Evolutionary conservation across 805 yeast genomes (phyloP).

Genomic region (Sugiyamaella mastotermitis): DNA sequence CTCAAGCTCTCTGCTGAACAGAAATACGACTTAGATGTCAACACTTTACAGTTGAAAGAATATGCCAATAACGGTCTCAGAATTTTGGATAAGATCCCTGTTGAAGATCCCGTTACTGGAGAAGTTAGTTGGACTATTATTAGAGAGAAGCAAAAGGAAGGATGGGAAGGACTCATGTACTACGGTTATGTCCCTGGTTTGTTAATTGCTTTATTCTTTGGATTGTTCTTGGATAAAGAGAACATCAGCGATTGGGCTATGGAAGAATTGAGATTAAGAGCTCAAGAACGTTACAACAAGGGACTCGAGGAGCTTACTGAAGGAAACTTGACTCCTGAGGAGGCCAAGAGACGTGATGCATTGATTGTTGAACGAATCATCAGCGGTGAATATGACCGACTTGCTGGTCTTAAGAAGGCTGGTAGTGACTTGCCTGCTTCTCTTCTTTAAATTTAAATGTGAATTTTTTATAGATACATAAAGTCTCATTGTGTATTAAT

Average conservation of each 20-base stretch:
- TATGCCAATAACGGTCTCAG: conserved; percentile 50
- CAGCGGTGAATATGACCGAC: conserved; percentile 74
- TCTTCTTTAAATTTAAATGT: conserved; percentile 24
- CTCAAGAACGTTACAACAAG: conserved; percentile 56
- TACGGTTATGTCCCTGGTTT: conserved; percentile 68
- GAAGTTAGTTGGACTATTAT: conserved; percentile 73
- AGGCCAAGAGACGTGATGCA: conserved; percentile 63
- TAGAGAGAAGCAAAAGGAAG: conserved; percentile 70
- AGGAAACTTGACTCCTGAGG: conserved; percentile 43
- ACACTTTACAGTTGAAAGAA: conserved; percentile 53
- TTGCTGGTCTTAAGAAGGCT: conserved; percentile 33
- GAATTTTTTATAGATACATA: too few species aligned
- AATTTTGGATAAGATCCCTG: conserved; percentile 79
- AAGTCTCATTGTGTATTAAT: too few species aligned
- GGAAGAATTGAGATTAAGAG: conserved; percentile 72
- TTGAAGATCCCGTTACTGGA: conserved; percentile 71
- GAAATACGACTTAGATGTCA: conserved; percentile 49
- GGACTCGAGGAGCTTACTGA: conserved; percentile 40
- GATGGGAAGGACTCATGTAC: conserved; percentile 77
- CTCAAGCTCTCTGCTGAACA: conserved; percentile 47
- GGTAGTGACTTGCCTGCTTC: conserved; percentile 30
- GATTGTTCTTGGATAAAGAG: conserved; percentile 46
- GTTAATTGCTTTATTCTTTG: conserved; percentile 46
- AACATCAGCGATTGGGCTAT: conserved; percentile 71
- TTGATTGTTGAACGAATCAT: conserved; percentile 74